Base-by-base conservation (phyloP, 179 eudicot genomes). In the Camellia oleifera region DNA sequence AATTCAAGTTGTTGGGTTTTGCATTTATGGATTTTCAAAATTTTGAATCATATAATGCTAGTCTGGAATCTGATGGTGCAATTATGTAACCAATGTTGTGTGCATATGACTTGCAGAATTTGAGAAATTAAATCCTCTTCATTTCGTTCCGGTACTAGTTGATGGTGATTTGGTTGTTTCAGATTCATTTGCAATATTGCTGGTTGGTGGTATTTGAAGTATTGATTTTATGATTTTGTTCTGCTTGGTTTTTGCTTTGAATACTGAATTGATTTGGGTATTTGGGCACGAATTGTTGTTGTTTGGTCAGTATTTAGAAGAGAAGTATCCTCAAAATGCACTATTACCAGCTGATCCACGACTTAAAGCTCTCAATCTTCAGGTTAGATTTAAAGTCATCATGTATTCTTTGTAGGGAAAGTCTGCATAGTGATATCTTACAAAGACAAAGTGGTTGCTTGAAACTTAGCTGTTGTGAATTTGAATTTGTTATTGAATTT, bases 41-140 rank as follows among this genome's bases (percentile, higher is more conserved):
- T 13, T 10, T 44, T 44, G 2, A 17, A 42, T 73, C 7, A 14
- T 54, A 44, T 17, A 13, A 2, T 9, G 50, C 65, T 74, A 3
- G 52, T 57, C 26, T n/a, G 40, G 69, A 45, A 42, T 45, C 45
- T 23, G 14, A 4, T 15, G 23, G 17, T 17, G 65, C 0, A 6
- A 7, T 13, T 42, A 4, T 61, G 52, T 61, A 62, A 7, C 23
- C 32, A 18, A 2, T 26, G 32, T 7, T 72, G 56, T 74, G 72
- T 26, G 18, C 32, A 32, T 32, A 32, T 63, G 69, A 53, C 52
- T 75, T 86, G 88, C 81, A 90, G 93, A 87, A 45, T 90, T 90
- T 77, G 90, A 87, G 83, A 84, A 87, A 82, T 75, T 90, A 76
- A 90, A 87, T 81, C 93, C 93, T 5, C 93, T 88, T 65, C 82